These are phyloP conservation scores for Aspergillus ochraceoroseus DNA, from an alignment of 2,329 filamentous ascomycete species.

Conservation along the genomic window DNA sequence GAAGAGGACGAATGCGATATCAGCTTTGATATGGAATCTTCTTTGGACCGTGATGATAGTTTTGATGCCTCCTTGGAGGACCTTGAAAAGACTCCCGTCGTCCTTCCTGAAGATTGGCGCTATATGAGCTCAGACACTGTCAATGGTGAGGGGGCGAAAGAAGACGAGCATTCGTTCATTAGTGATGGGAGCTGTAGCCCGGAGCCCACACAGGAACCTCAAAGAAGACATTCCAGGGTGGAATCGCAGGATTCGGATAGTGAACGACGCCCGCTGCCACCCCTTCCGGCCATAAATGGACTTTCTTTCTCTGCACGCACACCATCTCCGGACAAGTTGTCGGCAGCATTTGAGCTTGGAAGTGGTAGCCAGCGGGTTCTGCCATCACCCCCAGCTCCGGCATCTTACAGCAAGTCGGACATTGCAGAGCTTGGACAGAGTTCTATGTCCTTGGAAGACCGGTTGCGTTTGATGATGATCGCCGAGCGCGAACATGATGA, in stretches of 20 bases:
- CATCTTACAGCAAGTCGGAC: conserved; percentile 67
- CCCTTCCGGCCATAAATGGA: conserved; percentile 59
- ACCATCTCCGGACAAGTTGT: conserved; percentile 59
- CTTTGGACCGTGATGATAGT: conserved; percentile 70
- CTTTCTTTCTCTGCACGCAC: conserved; percentile 44
- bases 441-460: conserved; percentile 79
- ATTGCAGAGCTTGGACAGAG: conserved; percentile 68
- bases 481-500: conserved; percentile 55
- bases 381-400: conserved; percentile 65
- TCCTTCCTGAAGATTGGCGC: conserved; percentile 95
- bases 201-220: conserved; percentile 42
- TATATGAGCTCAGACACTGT: conserved; percentile 64
- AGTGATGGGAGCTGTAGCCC: conserved; percentile 63
- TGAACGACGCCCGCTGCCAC: conserved; percentile 79
- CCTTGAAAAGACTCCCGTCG: conserved; percentile 93
- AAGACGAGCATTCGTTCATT: conserved; percentile 64
- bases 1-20: conserved; percentile 64
- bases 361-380: conserved; percentile 62
- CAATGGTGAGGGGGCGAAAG: conserved; percentile 51
- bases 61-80: conserved; percentile 95
- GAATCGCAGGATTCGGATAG: conserved; percentile 73
- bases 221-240: conserved; percentile 52
- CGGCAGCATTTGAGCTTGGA: conserved; percentile 67
- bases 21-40: conserved; percentile 55
- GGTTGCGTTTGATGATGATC: conserved; percentile 82